These are phyloP conservation scores for Periconia sp. DNA, from an alignment of 2,329 filamentous ascomycete species.

Conservation along the genomic window DNA sequence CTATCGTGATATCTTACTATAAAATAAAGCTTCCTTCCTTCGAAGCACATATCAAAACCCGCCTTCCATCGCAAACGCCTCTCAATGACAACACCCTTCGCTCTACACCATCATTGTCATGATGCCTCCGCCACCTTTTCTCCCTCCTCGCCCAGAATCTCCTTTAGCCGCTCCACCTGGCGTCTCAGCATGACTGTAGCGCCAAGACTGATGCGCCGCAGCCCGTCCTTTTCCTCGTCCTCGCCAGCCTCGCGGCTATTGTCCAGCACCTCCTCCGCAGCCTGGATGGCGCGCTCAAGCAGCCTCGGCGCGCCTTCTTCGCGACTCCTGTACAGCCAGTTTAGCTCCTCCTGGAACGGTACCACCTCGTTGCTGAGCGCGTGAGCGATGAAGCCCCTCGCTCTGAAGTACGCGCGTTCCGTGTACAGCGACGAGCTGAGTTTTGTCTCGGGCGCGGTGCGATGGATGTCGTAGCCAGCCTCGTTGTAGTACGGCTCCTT, in stretches of 20 bases:
- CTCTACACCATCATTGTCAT: not conserved
- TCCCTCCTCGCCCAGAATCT: not conserved
- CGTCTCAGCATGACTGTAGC: slow-evolving; percentile 48
- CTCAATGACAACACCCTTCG: too few species aligned
- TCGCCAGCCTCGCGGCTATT: slow-evolving; percentile 33
- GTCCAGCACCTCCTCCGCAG: slow-evolving; percentile 46
- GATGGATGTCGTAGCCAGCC: slow-evolving; percentile 60
- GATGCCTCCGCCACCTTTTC: not conserved
- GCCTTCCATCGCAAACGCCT: not conserved
- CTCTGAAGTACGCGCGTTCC: slow-evolving; percentile 57
- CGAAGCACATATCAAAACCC: not conserved
- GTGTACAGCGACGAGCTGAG: slow-evolving; percentile 54
- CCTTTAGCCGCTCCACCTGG: slow-evolving; percentile 43
- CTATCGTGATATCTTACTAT: too few species aligned
- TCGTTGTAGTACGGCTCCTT: slow-evolving; percentile 66
- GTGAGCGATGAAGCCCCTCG: slow-evolving; percentile 54
- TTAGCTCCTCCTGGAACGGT: slow-evolving; percentile 55
- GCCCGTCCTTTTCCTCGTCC: slow-evolving; percentile 43
- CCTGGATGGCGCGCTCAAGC: slow-evolving; percentile 48
- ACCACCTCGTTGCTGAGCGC: slow-evolving; percentile 46
- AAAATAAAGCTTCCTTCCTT: too few species aligned
- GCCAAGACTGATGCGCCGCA: slow-evolving; percentile 52
- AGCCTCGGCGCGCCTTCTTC: slow-evolving; percentile 41
- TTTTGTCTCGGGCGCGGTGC: slow-evolving; percentile 48
- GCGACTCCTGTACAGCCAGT: slow-evolving; percentile 52